Evolutionary conservation across 148 eudicot species (phyloP).

Genomic region (Chenopodium quinoa): DNA sequence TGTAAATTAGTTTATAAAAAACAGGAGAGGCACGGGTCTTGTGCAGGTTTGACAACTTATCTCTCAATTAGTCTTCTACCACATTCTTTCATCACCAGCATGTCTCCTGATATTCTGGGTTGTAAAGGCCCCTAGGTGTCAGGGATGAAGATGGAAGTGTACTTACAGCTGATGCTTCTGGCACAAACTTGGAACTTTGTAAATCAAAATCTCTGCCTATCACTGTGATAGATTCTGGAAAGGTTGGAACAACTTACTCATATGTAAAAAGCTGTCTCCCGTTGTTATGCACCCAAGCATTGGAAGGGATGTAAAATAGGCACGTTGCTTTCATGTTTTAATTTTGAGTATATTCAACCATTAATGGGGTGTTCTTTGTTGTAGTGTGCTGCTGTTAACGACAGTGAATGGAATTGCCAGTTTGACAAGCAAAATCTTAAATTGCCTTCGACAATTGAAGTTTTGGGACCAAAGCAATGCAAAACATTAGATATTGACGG

Average conservation of each 20-base stretch:
- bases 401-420: constrained; percentile 51
- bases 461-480: constrained; percentile 45
- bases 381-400: constrained; percentile 52
- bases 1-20: not conserved
- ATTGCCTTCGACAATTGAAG: constrained; percentile 50
- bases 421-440: constrained; percentile 37
- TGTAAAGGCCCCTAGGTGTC: constrained; percentile 54
- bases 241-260: constrained; percentile 38
- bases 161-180: constrained; percentile 27
- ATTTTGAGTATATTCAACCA: not conserved
- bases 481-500: constrained; percentile 46
- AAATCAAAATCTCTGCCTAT: constrained; percentile 53
- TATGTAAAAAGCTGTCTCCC: not conserved
- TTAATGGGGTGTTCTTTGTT: constrained; percentile 2
- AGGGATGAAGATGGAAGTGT: constrained; percentile 42
- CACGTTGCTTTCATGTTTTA: not conserved
- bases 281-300: too few species aligned
- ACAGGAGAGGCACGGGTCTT: constrained; percentile 69
- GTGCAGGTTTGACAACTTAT: constrained; percentile 52
- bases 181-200: constrained; percentile 35
- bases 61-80: not conserved
- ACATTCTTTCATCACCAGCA: not conserved
- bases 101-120: constrained; percentile 20
- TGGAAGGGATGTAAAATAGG: not conserved
- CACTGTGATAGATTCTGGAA: constrained; percentile 49